Evolutionary conservation across 1,284 basidiomycete species (phyloP).

Genomic region (Schizophyllum amplum): DNA sequence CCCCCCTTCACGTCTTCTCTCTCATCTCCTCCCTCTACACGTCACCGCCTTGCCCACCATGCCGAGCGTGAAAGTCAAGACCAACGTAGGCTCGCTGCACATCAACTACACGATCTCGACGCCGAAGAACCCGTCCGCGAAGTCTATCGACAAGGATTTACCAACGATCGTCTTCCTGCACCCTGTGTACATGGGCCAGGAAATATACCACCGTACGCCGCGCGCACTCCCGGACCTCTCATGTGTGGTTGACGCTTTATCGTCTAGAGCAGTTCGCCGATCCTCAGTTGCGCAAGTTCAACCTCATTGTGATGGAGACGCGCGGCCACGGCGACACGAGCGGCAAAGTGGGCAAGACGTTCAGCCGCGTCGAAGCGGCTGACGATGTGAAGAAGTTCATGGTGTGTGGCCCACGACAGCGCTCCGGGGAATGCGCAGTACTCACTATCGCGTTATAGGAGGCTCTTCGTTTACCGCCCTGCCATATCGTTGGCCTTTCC

Average conservation of each 20-base stretch:
- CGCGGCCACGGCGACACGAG: constrained; percentile 24
- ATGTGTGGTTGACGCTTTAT: background rate
- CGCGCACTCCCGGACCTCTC: background rate
- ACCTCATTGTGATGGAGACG: constrained; percentile 27
- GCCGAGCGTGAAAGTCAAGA: constrained; percentile 25
- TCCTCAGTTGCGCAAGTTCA: constrained; percentile 24
- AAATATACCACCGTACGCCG: constrained; percentile 26
- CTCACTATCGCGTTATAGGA: constrained; percentile 15
- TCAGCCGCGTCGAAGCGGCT: constrained; percentile 23
- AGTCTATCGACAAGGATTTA: constrained; percentile 21
- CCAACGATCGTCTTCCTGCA: constrained; percentile 31
- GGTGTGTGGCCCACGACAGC: constrained; percentile 12
- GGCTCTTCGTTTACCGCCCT: constrained; percentile 25
- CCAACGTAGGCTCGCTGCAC: constrained; percentile 21
- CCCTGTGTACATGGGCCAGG: constrained; percentile 23
- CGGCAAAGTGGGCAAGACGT: constrained; percentile 18
- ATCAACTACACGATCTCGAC: constrained; percentile 30
- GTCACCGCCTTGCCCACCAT: constrained; percentile 20
- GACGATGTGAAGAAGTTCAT: constrained; percentile 24
- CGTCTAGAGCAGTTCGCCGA: constrained; percentile 26
- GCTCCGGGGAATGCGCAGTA: background rate
- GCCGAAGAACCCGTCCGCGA: constrained; percentile 21
- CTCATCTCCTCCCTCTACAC: too few relatives aligned
- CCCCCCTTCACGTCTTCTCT: background rate
- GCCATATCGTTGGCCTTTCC: constrained; percentile 31